Evolutionary conservation across 2,329 filamentous ascomycete genomes (phyloP).

Genomic region (Fonsecaea pedrosoi): DNA sequence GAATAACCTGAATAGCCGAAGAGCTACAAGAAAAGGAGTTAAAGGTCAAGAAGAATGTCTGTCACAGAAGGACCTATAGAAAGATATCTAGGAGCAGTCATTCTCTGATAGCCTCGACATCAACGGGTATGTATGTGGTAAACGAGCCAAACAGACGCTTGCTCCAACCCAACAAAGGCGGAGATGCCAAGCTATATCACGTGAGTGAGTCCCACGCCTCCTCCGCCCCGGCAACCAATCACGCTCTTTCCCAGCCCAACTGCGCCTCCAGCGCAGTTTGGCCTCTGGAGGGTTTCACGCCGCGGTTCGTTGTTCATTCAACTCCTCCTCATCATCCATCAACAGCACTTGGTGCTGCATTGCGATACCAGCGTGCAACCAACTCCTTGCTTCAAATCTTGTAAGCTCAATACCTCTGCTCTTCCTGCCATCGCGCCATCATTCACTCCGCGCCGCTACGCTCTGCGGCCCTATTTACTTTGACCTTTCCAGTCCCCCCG

Average conservation of each 20-base stretch:
- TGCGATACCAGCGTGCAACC: constrained; percentile 26
- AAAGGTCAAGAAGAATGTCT: constrained; percentile 18
- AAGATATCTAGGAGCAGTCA: neutral
- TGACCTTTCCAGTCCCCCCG: constrained; percentile 20
- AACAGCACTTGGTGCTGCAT: constrained; percentile 30
- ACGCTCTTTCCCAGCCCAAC: neutral
- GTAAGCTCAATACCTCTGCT: constrained; percentile 35
- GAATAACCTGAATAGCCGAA: neutral
- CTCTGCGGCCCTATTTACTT: constrained; percentile 23
- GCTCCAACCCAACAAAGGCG: neutral
- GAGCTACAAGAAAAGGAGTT: neutral
- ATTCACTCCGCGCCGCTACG: constrained; percentile 9
- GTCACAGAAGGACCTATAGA: constrained; percentile 27
- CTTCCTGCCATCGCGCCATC: constrained; percentile 16
- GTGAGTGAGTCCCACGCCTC: neutral
- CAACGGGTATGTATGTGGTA: neutral
- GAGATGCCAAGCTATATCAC: constrained; percentile 11
- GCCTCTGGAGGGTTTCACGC: constrained; percentile 20
- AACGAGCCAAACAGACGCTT: too few relatives aligned
- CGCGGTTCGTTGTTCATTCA: constrained; percentile 21
- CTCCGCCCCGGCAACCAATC: constrained; percentile 11
- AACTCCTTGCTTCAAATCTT: constrained; percentile 31
- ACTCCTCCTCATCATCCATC: constrained; percentile 23
- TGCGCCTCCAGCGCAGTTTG: constrained; percentile 12
- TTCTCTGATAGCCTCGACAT: neutral